Evolutionary conservation across 192 early-diverging fungal species (phyloP).

Genomic region (Coemansia sp.): DNA sequence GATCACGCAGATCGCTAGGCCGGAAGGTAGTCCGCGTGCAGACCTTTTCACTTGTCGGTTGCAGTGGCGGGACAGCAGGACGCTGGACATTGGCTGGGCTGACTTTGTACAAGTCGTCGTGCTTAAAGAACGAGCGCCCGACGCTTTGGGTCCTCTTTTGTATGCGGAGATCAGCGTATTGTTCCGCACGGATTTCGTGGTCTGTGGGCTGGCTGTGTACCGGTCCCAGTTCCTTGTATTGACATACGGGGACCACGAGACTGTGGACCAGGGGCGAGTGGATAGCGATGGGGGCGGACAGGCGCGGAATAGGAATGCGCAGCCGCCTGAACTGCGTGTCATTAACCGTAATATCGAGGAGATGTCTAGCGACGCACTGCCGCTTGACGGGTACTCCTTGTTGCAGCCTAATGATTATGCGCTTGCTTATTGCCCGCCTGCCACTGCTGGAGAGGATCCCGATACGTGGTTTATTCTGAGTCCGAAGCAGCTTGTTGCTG

Average conservation of each 20-base stretch:
- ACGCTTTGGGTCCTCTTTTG: slow-evolving; percentile 19
- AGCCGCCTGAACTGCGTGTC: slow-evolving; percentile 90
- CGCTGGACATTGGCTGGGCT: slow-evolving; percentile 93
- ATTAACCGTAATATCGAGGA: slow-evolving; percentile 80
- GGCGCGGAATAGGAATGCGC: slow-evolving; percentile 46
- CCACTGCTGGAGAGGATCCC: slow-evolving; percentile 45
- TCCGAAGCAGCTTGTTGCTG: slow-evolving; percentile 92
- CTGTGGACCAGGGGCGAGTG: slow-evolving; percentile 4
- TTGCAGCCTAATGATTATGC: slow-evolving; percentile 95
- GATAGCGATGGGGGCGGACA: slow-evolving; percentile 14
- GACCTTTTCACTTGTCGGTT: slow-evolving; percentile 87
- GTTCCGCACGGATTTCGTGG: slow-evolving; percentile 61
- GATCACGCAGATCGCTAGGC: slow-evolving; percentile 84
- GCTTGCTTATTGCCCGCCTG: slow-evolving; percentile 59
- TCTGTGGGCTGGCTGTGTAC: slow-evolving; percentile 84
- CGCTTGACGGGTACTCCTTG: slow-evolving; percentile 80
- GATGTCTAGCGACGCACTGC: slow-evolving; percentile 84
- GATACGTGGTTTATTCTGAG: slow-evolving; percentile 90
- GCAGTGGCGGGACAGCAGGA: slow-evolving; percentile 78
- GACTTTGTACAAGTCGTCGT: slow-evolving; percentile 85
- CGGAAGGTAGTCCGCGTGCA: slow-evolving; percentile 71
- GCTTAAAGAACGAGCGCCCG: slow-evolving; percentile 59
- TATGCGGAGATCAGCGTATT: slow-evolving; percentile 61
- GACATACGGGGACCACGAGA: slow-evolving; percentile 45
- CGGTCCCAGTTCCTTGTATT: slow-evolving; percentile 45